Evolutionary conservation across 805 yeast genomes (phyloP), one percentile per base, ranked within the genome.

Genomic region (Teunomyces lycoperdinae): DNA sequence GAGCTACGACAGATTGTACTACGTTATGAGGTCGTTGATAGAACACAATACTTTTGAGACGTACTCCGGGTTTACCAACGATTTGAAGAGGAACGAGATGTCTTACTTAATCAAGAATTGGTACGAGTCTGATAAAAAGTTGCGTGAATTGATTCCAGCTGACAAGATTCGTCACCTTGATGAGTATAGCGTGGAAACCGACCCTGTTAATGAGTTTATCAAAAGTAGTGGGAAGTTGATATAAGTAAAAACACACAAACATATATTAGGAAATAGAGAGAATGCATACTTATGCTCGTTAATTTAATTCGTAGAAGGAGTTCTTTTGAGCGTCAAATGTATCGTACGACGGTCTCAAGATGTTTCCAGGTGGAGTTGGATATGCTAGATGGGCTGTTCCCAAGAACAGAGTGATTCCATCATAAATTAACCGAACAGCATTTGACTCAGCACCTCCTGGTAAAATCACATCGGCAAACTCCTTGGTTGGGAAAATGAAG

Each of bases 401-500:
- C 35, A 68, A 56, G 32, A 57, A 60, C 6, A 80, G 77, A 29
- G 74, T 64, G 3, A 87, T 61, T 0, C 90, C 92, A 56, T 84
- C 89, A 16, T 84, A 78, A 10, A 87, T 76, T 49, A 88, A 67
- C 9, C 68, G 60, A 4, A 85, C 73, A 8, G 87, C 88, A 30
- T 75, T 68, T 2, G 66, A 51, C 48, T 84, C 89, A 5, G 84
- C 79, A 2, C 90, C 92, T 31, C 83, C 70, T 1, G 92, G 90
- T 58, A 87, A 70, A 26, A 88, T 78, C 5, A 87, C 82, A 63
- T 87, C 96, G 1, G 95, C 89, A 50, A 69, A 74, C 50, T 81
- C 83, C 59, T 83, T 85, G 1, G 94, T 86, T n/a, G 81, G 83
- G 29, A 73, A 71, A 8, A 88, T 81, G 61, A 75, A 84, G 51